Conservation (phyloP, 345 rosid species). For the Citrus inodora region DNA sequence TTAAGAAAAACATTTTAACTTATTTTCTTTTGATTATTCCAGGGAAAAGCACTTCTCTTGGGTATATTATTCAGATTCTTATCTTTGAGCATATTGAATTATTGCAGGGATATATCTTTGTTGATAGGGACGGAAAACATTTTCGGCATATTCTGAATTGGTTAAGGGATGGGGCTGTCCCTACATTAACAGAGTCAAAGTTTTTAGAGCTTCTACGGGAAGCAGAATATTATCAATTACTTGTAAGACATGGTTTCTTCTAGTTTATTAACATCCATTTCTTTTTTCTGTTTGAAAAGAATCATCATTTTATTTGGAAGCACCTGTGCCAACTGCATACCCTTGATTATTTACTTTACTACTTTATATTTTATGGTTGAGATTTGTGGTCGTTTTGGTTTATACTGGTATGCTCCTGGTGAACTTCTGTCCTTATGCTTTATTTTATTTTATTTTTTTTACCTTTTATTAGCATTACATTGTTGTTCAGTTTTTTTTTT, state of each 20-base stretch:
- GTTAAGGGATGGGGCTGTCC: conserved; percentile 88
- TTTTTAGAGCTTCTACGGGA: conserved; percentile 73
- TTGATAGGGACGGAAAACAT: conserved; percentile 87
- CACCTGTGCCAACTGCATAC: not conserved
- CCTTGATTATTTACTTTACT: not conserved
- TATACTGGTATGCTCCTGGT: not conserved
- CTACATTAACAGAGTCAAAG: conserved; percentile 53
- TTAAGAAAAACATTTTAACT: not conserved
- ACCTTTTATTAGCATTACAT: not conserved
- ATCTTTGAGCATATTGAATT: conserved; percentile 10
- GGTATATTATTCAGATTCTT: conserved; percentile 2
- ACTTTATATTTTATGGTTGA: not conserved
- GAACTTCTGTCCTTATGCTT: not conserved
- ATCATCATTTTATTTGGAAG: not conserved
- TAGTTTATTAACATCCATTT: not conserved
- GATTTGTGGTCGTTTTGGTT: not conserved
- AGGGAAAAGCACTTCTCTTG: not conserved
- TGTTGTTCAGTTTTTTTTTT: not conserved
- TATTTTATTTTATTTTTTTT: not conserved
- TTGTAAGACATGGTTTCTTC: conserved; percentile 44
- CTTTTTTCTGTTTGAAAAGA: not conserved
- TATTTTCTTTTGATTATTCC: not conserved
- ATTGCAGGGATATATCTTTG: conserved; percentile 74
- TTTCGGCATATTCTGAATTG: conserved; percentile 88
- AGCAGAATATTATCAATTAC: conserved; percentile 85